These are phyloP conservation scores for Moelleriella libera DNA, from an alignment of 2,329 filamentous ascomycete species.

Conservation along the genomic window DNA sequence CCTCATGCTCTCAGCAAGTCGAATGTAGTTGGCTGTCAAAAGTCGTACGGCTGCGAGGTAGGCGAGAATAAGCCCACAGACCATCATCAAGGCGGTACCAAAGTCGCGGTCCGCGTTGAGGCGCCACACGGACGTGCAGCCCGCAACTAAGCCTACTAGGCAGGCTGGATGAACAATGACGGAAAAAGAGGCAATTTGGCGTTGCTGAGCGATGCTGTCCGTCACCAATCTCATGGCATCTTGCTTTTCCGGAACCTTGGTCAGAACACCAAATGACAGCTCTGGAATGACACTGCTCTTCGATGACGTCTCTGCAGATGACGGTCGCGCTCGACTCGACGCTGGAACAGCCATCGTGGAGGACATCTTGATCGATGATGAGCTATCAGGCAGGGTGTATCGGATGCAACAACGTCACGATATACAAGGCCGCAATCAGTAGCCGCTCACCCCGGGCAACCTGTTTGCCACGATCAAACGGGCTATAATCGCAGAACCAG, in stretches of 20 bases:
- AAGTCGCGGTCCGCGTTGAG: constrained; percentile 28
- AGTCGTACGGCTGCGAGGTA: constrained; percentile 48
- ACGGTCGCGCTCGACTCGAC: constrained; percentile 2
- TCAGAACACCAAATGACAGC: constrained; percentile 43
- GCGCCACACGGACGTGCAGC: constrained; percentile 26
- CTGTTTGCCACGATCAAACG: no score
- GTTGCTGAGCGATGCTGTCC: constrained; percentile 72
- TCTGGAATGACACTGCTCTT: constrained; percentile 32
- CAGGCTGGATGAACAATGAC: constrained; percentile 49
- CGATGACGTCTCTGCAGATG: background rate
- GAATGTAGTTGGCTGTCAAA: constrained; percentile 46
- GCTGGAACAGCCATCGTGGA: constrained; percentile 6
- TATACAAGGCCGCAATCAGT: no score
- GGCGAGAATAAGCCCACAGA: constrained; percentile 46
- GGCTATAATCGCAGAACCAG: no score
- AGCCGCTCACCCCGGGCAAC: no score
- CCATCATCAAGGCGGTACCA: constrained; percentile 38
- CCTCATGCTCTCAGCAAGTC: constrained; percentile 45
- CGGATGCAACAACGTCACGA: no score
- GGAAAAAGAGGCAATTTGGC: constrained; percentile 48
- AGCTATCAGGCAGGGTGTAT: no score
- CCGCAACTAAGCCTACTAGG: constrained; percentile 27
- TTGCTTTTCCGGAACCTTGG: constrained; percentile 41
- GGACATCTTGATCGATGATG: background rate
- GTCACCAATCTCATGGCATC: constrained; percentile 59